Base-by-base conservation (phyloP, 495 filamentous ascomycete genomes). In the Thermochaetoides thermophila region DNA sequence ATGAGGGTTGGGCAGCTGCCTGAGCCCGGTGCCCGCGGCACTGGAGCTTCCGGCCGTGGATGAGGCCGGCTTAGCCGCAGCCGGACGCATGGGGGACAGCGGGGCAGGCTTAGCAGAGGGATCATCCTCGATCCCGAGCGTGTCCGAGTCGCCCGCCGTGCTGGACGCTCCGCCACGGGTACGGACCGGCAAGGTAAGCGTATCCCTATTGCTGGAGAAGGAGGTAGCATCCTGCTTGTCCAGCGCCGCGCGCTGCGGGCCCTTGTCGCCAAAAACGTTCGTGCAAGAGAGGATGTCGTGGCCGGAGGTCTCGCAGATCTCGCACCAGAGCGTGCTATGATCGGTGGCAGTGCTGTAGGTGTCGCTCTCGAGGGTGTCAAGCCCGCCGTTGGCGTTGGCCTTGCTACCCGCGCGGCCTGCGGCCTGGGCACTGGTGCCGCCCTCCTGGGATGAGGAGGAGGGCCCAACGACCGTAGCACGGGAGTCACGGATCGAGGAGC, bases 241-340 rank as follows among this genome's bases (percentile, higher is more conserved):
- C 4, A 13, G n/a, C 43, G 39, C 41, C 43, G 49, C 25, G 16
- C 23, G 27, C 44, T 30, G 30, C 37, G 15, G 16, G 51, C 31
- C 26, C 31, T 39, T 26, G 45, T 55, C 56, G n/a, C 64, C 73
- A 49, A 86, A 84, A 73, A 91, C 84, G 49, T 77, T 89, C 20
- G 82, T 83, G 61, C 87, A 96, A 13, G 76, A 89, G 22, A 96
- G 57, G 39, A 96, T 92, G 42, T 96, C 87, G 44, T 96, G 87
- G 11, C 87, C 87, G n/a, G 68, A 65, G 2, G 78, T 81, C 56
- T 96, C 87, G 54, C 87, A 94, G 31, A 96, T 86, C 57, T 96
- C 87, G 59, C 87, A 96, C 82, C 86, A 94, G 37, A 86, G 66
- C 15, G 63, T 65, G 35, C 75, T 76, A 40, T 61, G 69, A 48